Conservation (phyloP, 2,329 filamentous ascomycete genomes). For the Cladosporium sp. region DNA sequence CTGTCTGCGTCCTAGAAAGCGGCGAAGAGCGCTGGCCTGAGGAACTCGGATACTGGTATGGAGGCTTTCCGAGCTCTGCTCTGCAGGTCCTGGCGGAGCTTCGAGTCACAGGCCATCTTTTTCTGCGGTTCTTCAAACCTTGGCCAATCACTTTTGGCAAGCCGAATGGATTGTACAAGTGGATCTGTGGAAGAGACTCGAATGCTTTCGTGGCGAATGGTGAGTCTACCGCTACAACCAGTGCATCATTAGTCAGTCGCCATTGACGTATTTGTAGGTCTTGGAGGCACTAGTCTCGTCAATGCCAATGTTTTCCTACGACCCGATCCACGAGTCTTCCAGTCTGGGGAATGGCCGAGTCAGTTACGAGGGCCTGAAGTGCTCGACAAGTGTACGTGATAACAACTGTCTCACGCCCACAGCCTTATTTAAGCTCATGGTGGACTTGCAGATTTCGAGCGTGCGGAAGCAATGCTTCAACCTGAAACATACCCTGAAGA, state of each 20-base stretch:
- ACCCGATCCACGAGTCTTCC: constrained; percentile 56
- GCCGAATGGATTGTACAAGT: constrained; percentile 63
- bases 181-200: constrained; percentile 63
- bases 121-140: constrained; percentile 43
- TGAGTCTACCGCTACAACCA: constrained; percentile 29
- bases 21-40: constrained; percentile 67
- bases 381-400: background rate
- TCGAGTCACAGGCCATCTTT: constrained; percentile 57
- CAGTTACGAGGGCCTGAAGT: background rate
- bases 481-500: constrained; percentile 59
- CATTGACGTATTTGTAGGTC: constrained; percentile 42
- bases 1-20: constrained; percentile 64
- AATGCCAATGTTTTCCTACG: constrained; percentile 68
- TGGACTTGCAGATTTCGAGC: constrained; percentile 54
- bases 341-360: constrained; percentile 40
- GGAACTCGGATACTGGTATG: constrained; percentile 38
- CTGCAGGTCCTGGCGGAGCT: constrained; percentile 53
- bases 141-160: constrained; percentile 50
- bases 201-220: constrained; percentile 63
- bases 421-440: background rate
- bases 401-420: background rate
- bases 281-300: constrained; percentile 65
- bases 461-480: constrained; percentile 58
- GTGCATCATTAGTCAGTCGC: too few species aligned
- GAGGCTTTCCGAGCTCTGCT: constrained; percentile 52